Conservation (phyloP, 1,139 yeast genomes). For the Geotrichum klebahnii region DNA sequence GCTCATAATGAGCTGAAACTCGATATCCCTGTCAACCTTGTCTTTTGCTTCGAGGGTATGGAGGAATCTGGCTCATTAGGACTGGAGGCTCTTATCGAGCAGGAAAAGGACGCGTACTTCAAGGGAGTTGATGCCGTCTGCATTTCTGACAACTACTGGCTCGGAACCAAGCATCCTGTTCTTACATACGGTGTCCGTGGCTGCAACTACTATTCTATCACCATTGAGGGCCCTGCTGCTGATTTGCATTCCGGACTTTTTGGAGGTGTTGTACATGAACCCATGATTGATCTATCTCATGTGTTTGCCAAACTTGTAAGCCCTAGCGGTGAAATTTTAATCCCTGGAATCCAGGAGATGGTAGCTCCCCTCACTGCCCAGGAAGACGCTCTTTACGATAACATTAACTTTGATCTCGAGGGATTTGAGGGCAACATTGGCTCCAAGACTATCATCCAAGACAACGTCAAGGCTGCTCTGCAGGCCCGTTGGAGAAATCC, state of each 20-base stretch:
- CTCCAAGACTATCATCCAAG: conserved; percentile 73
- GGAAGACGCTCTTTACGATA: conserved; percentile 75
- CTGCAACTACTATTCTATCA: conserved; percentile 83
- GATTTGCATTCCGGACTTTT: conserved; percentile 96
- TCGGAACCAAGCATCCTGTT: conserved; percentile 94
- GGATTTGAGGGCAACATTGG: conserved; percentile 90
- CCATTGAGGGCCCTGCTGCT: conserved; percentile 86
- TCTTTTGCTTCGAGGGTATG: conserved; percentile 97
- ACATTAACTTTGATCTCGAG: conserved; percentile 75
- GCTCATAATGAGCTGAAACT: conserved; percentile 82
- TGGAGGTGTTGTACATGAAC: conserved; percentile 97
- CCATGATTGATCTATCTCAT: conserved; percentile 87
- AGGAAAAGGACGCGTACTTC: conserved; percentile 76
- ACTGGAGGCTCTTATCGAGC: conserved; percentile 72
- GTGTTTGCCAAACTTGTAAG: conserved; percentile 68
- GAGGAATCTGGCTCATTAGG: conserved; percentile 97
- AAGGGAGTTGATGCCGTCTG: conserved; percentile 89
- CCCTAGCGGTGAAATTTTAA: conserved; percentile 70
- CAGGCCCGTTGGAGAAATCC: conserved; percentile 99
- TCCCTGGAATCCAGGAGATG: conserved; percentile 89
- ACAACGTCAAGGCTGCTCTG: conserved; percentile 67
- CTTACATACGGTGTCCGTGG: conserved; percentile 97
- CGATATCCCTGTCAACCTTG: conserved; percentile 89
- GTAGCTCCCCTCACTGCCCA: conserved; percentile 82
- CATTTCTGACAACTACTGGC: conserved; percentile 96